Evolutionary conservation across 306 rosid genomes (phyloP).

Genomic region (Biancaea sappan): DNA sequence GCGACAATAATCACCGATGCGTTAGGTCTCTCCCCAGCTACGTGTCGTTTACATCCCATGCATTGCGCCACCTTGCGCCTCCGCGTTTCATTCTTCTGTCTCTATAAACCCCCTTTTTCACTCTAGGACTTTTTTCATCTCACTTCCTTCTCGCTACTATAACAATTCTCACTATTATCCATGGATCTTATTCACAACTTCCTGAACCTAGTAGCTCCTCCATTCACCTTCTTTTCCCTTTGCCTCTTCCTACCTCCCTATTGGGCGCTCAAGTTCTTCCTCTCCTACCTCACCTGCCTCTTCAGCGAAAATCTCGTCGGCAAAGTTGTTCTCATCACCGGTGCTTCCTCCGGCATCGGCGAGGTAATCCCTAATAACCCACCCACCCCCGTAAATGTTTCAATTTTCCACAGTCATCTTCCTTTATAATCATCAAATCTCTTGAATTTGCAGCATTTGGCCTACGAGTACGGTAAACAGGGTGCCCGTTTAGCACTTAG

Average conservation of each 20-base stretch:
- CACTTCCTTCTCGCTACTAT: background rate
- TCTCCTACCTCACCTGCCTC: constrained; percentile 23
- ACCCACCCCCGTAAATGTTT: background rate
- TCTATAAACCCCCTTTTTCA: background rate
- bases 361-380: background rate
- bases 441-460: constrained; percentile 43
- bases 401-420: background rate
- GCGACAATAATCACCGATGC: background rate
- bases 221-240: constrained; percentile 53
- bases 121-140: background rate
- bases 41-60: constrained; percentile 39
- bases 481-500: constrained; percentile 53
- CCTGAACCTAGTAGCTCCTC: constrained; percentile 44
- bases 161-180: no score
- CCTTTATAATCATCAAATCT: background rate
- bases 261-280: constrained; percentile 37
- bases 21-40: background rate
- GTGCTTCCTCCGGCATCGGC: constrained; percentile 48
- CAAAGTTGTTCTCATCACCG: constrained; percentile 55
- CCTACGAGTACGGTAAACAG: constrained; percentile 57
- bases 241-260: constrained; percentile 46
- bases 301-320: constrained; percentile 42
- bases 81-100: background rate
- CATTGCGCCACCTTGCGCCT: constrained; percentile 35
- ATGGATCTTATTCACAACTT: constrained; percentile 45